These are phyloP conservation scores for Plasmodium vinckei DNA, from an alignment of 169 alveolate genomes.

Conservation along the genomic window DNA sequence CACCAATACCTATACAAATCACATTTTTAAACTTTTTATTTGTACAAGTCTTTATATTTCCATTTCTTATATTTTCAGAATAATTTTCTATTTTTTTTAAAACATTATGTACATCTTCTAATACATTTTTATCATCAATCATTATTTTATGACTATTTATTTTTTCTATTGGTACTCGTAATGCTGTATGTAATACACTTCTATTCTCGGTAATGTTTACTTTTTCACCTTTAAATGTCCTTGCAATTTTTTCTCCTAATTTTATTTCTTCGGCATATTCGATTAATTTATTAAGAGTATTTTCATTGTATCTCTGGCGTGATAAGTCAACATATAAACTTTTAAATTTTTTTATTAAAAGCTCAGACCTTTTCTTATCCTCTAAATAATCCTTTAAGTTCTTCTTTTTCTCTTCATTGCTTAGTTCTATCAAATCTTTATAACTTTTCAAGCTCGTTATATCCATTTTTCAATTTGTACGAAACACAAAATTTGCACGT, in stretches of 20 bases:
- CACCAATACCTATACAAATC: conserved; percentile 99
- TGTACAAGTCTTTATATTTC: conserved; percentile 92
- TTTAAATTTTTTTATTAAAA: conserved; percentile 48
- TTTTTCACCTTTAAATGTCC: conserved; percentile 90
- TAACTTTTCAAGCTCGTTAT: conserved; percentile 52
- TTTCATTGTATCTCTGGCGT: conserved; percentile 62
- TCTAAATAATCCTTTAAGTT: conserved; percentile 61
- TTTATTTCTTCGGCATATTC: conserved; percentile 72
- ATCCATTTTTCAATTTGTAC: conserved; percentile 21
- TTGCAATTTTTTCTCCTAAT: conserved; percentile 76
- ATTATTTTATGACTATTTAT: conserved; percentile 40
- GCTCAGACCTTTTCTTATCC: conserved; percentile 56
- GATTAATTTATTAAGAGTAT: conserved; percentile 38
- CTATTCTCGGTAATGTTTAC: conserved; percentile 96
- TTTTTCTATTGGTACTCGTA: conserved; percentile 90
- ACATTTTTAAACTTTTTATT: conserved; percentile 93
- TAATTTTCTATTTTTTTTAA: conserved; percentile 83
- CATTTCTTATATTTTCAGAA: conserved; percentile 87
- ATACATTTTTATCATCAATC: conserved; percentile 81
- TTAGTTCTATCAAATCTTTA: conserved; percentile 34
- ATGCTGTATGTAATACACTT: conserved; percentile 97
- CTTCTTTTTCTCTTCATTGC: conserved; percentile 46
- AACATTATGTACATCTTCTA: conserved; percentile 82
- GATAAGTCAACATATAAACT: conserved; percentile 57
- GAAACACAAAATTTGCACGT: too few species aligned